Base-by-base conservation (phyloP, 805 yeast species). In the Candida jianshihensis region DNA sequence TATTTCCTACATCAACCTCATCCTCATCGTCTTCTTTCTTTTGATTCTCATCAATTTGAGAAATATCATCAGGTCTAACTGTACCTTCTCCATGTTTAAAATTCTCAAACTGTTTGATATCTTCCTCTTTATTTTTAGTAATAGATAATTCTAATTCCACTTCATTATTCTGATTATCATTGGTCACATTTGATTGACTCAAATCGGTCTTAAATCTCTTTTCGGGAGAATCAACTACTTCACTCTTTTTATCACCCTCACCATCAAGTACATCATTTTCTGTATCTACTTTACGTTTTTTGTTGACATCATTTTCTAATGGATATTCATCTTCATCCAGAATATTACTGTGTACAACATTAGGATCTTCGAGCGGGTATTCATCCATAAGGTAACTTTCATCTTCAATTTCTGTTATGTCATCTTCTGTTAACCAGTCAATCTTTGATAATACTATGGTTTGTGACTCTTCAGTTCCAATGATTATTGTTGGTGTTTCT, bases 391-490 rank as follows among this genome's bases (percentile, higher is more conserved):
- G n/a, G 30, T 52, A 53, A 1, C 27, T 18, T 3, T 44, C 51
- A n/a, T 46, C 38, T 19, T 42, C 39, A 13, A 53, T 38, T 30
- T 45, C 53, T 21, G 35, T 34, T 9, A 43, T 19, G 29, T 51
- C 52, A 1, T 40, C 47, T 11, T 44, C 43, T 1, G 52, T 50
- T 5, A 53, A 33, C 58, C 58, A 53, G 6, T 44, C 50, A 13
- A 53, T 50, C 41, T 43, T 53, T 1, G 47, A 38, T 16, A 53
- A 38, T 4, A 47, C 30, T 4, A 47, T 42, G 1, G 50, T 46
- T 26, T 51, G 50, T 8, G 45, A 35, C 5, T 48, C 56, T 32
- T 44, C 50, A 7, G 41, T 25, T 2, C 38, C 42, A 1, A 43
- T 18, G 15, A 24, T 25, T 10, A 40, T 24, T 13, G 28, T 16